phyloP scores from a whole-genome alignment of 1,139 yeast genomes.

The Hyphopichia burtonii region DNA sequence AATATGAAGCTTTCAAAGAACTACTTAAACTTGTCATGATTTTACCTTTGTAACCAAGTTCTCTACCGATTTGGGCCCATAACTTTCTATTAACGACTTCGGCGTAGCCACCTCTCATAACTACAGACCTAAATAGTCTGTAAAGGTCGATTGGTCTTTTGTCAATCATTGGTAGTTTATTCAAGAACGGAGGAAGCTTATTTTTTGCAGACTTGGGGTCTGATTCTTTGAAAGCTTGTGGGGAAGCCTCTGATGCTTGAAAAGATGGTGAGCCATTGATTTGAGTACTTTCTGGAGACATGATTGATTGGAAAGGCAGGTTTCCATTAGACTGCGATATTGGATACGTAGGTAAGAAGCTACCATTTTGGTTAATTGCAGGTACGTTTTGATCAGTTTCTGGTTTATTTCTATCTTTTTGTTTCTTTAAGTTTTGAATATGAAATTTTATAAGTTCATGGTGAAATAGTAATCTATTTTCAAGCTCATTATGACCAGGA shows the following conservation, averaged over 20 bases:
- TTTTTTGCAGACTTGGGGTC: not conserved
- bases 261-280: too few relatives aligned
- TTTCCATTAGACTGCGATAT: not conserved
- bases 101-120: slow-evolving; percentile 57
- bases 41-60: slow-evolving; percentile 70
- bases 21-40: slow-evolving; percentile 72
- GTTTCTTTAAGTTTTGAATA: not conserved
- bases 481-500: slow-evolving; percentile 29
- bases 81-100: slow-evolving; percentile 53
- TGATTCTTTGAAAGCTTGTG: not conserved
- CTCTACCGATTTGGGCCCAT: slow-evolving; percentile 73
- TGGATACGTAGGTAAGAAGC: not conserved
- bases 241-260: too few relatives aligned
- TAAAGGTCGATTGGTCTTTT: slow-evolving; percentile 57
- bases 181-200: slow-evolving; percentile 11
- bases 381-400: not conserved
- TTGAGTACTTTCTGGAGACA: too few relatives aligned
- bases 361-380: not conserved
- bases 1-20: slow-evolving; percentile 60
- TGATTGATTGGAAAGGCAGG: too few relatives aligned
- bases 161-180: slow-evolving; percentile 52
- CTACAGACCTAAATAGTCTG: slow-evolving; percentile 49
- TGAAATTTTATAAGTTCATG: slow-evolving; percentile 19
- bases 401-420: not conserved
- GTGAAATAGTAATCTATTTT: slow-evolving; percentile 29